phyloP scores from a whole-genome alignment of 2,329 filamentous ascomycete species.

The Hypoxylon sp. region DNA sequence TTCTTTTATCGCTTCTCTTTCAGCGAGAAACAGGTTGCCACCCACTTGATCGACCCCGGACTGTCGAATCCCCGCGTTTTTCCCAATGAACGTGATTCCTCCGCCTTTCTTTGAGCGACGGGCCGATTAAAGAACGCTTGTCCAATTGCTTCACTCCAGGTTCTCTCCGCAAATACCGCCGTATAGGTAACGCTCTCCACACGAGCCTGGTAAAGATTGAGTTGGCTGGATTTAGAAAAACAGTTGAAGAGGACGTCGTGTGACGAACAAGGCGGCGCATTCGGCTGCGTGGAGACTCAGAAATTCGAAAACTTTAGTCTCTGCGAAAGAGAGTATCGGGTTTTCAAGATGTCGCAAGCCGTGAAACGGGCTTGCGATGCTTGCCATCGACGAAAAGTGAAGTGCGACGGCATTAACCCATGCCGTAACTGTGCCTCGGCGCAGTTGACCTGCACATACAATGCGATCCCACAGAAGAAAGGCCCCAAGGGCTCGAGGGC shows the following conservation, averaged over 20 bases:
- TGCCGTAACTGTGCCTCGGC: conserved; percentile 78
- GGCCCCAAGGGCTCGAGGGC: conserved; percentile 80
- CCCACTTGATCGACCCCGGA: conserved; percentile 37
- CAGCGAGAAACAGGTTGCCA: conserved; percentile 23
- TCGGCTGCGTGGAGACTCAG: conserved; percentile 16
- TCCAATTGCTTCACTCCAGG: conserved; percentile 48
- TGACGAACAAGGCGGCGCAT: conserved; percentile 28
- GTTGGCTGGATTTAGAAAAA: conserved; percentile 29
- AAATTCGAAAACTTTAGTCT: conserved; percentile 14
- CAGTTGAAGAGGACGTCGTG: conserved; percentile 33
- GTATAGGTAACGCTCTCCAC: conserved; percentile 32
- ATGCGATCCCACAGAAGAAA: conserved; percentile 81
- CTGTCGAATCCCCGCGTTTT: conserved; percentile 39
- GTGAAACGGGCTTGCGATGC: conserved; percentile 75
- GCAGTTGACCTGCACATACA: conserved; percentile 77
- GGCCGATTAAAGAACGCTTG: conserved; percentile 52
- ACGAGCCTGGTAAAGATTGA: conserved; percentile 31
- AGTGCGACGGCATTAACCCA: conserved; percentile 77
- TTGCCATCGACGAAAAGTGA: conserved; percentile 80
- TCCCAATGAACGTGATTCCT: conserved; percentile 46
- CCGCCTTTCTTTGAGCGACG: conserved; percentile 52
- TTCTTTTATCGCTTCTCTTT: conserved; percentile 23
- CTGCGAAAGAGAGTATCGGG: conserved; percentile 14
- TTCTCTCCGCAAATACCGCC: conserved; percentile 44
- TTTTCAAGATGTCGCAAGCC: conserved; percentile 53